A percentile compares a stretch with the other conserved stretches of the same genome.
Conservation (phyloP, 2,329 filamentous ascomycete genomes). For the Leptoxyphium fumago region DNA sequence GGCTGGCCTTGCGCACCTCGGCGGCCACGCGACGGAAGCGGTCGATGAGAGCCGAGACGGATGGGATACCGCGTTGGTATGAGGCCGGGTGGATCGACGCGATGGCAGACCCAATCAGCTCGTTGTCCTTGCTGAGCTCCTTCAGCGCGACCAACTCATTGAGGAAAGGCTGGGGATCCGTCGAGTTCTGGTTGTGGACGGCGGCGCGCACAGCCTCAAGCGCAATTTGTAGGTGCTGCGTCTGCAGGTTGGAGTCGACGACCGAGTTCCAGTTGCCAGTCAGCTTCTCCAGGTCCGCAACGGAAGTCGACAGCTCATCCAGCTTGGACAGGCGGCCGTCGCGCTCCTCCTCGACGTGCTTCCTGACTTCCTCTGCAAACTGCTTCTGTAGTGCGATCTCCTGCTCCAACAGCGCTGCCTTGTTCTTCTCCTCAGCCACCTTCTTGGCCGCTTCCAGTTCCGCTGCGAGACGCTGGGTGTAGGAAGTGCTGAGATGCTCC, state of each 20-base stretch:
- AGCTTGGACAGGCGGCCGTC: slow-evolving; percentile 76
- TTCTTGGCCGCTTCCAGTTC: slow-evolving; percentile 68
- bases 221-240: slow-evolving; percentile 90
- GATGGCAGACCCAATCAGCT: slow-evolving; percentile 79
- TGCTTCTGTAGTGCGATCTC: slow-evolving; percentile 75
- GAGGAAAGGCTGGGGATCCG: slow-evolving; percentile 58
- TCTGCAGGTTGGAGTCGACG: slow-evolving; percentile 78
- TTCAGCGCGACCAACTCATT: slow-evolving; percentile 88
- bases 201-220: slow-evolving; percentile 82
- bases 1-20: slow-evolving; percentile 86
- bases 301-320: slow-evolving; percentile 59
- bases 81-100: slow-evolving; percentile 88
- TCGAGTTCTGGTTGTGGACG: slow-evolving; percentile 34
- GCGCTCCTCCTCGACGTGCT: slow-evolving; percentile 77
- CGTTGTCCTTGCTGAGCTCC: slow-evolving; percentile 71
- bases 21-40: slow-evolving; percentile 83
- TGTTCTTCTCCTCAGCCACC: slow-evolving; percentile 66
- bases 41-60: slow-evolving; percentile 74
- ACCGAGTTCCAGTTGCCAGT: slow-evolving; percentile 83
- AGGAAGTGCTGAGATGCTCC: slow-evolving; percentile 59
- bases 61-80: slow-evolving; percentile 84
- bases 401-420: slow-evolving; percentile 81
- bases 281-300: slow-evolving; percentile 73
- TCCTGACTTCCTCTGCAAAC: slow-evolving; percentile 64
- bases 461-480: slow-evolving; percentile 64